Evolutionary conservation across 805 yeast genomes (phyloP), one percentile per base, ranked within the genome.

Genomic region (Novakomyces olei): DNA sequence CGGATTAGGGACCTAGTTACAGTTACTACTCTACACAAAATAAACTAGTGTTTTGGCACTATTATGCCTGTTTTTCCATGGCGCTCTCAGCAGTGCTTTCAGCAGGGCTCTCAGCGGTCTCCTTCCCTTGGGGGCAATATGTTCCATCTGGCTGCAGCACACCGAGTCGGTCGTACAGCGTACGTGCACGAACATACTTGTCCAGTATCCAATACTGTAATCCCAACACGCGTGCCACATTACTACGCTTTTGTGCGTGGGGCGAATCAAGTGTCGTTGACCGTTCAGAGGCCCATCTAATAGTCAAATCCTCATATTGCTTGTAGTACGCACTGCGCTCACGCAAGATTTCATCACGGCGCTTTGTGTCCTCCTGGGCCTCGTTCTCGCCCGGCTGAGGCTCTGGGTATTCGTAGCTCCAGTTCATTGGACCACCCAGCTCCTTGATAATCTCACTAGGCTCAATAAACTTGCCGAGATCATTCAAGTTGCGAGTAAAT

Each of bases 91-190:
- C n/a, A n/a, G n/a, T n/a, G n/a, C n/a, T n/a, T n/a, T n/a, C n/a
- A n/a, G n/a, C n/a, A n/a, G n/a, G n/a, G n/a, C n/a, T n/a, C n/a
- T n/a, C n/a, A n/a, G n/a, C n/a, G n/a, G n/a, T n/a, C n/a, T n/a
- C n/a, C n/a, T n/a, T n/a, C n/a, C n/a, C n/a, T n/a, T n/a, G n/a
- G n/a, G n/a, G n/a, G n/a, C n/a, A n/a, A n/a, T n/a, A n/a, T n/a
- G n/a, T n/a, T n/a, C n/a, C n/a, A n/a, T n/a, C n/a, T n/a, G n/a
- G n/a, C n/a, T n/a, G n/a, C n/a, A 69, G 49, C 16, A 52, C 40
- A n/a, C 88, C 83, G 35, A 64, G 58, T 44, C 92, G 66, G 53
- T 88, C 98, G 46, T 69, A 78, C 26, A 71, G 56, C 26, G 81
- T 69, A 41, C 81, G 70, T 27, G 74, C 69, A 51, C 98, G 71